These are phyloP conservation scores for Carnegiea gigantea DNA, from an alignment of 179 eudicot species.

Conservation along the genomic window DNA sequence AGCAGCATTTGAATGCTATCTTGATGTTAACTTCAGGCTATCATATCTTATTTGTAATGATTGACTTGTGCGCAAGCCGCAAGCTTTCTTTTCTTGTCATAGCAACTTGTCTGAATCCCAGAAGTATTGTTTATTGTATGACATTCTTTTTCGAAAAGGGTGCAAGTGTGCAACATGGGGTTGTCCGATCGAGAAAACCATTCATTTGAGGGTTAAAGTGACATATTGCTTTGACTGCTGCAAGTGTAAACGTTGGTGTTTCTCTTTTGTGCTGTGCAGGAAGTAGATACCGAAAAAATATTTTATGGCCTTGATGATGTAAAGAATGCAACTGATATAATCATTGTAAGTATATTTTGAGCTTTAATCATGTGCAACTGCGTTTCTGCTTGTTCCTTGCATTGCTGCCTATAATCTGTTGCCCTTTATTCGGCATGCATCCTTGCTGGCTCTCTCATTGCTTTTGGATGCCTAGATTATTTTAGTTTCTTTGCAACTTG, in stretches of 20 bases:
- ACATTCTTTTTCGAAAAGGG: background rate
- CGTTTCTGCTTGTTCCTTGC: background rate
- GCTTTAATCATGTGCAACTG: background rate
- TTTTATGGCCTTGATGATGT: slow-evolving; percentile 93
- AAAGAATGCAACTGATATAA: slow-evolving; percentile 59
- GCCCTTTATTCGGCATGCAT: background rate
- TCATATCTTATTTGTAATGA: slow-evolving; percentile 4
- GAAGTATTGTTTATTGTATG: background rate
- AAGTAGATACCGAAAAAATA: slow-evolving; percentile 65
- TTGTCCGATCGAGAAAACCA: background rate
- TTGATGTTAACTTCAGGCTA: background rate
- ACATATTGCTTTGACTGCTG: background rate
- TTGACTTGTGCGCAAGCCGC: background rate
- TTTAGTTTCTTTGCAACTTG: background rate
- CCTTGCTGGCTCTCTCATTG: background rate
- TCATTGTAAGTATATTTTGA: slow-evolving; percentile 56
- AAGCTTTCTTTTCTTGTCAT: background rate
- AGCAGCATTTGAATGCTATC: slow-evolving; percentile 3
- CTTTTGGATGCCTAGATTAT: background rate
- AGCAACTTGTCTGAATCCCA: background rate
- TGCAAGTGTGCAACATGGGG: background rate
- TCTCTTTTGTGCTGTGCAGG: slow-evolving; percentile 45
- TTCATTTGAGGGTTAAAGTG: background rate
- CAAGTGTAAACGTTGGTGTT: background rate
- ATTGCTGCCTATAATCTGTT: background rate